Evolutionary conservation across 768 basidiomycete genomes (phyloP), one percentile per base, ranked within the genome.

Genomic region (Pisolithus marmoratus): DNA sequence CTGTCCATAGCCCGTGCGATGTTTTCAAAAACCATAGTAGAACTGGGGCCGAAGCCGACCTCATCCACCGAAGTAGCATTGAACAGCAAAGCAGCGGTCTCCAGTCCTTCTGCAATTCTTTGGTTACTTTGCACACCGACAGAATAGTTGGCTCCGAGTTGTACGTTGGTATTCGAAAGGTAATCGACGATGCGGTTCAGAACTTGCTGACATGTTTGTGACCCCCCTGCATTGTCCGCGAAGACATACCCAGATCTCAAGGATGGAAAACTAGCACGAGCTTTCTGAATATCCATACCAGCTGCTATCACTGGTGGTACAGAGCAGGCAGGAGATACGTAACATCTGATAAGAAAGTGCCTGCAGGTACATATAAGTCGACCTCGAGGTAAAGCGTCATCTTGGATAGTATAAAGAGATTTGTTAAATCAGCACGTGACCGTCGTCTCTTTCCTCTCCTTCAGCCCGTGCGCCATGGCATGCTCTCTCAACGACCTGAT

Each of bases 171-270:
- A 68, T 84, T 80, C 29, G 76, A 52, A 14, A 90, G 76, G 61
- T 89, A 91, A 61, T 87, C 83, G 20, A 72, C 73, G 59, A 89
- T 76, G 40, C 75, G 68, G 57, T 84, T 77, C 50, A 82, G 78
- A 29, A 82, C 81, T 46, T 67, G 68, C 45, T 76, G 70, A 1
- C 80, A 68, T 37, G 76, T 79, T 63, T 82, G 87, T 3, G 86
- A 87, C 8, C 87, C 87, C 0, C 86, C 87, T 0, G 87, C 88
- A 53, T 86, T 90, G 70, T 89, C 87, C 3, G 75, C 88, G 59
- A 79, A 89, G 54, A 87, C 75, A 59, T 74, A 88, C 2, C 80
- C 82, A 1, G 73, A 69, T 27, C 71, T 63, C 24, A 90, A 70
- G 4, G 83, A 68, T 4, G 85, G 87, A 62, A 90, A 89, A 36